Evolutionary conservation across 345 rosid species (phyloP).

Genomic region (Aquilaria sinensis): DNA sequence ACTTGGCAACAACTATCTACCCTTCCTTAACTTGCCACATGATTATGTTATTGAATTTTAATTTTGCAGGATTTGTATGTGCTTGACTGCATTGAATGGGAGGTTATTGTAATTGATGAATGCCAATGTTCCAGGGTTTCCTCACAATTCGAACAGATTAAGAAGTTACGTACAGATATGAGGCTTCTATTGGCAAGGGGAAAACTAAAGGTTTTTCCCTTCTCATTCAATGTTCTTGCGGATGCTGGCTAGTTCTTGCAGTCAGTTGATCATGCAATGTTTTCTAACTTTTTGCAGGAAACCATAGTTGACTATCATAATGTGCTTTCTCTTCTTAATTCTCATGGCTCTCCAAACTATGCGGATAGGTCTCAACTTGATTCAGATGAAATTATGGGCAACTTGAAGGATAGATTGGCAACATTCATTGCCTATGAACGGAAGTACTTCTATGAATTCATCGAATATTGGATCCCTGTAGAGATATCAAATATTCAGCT

Average conservation of each 20-base stretch:
- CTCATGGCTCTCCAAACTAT: slow-evolving; percentile 8
- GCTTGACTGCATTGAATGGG: slow-evolving; percentile 35
- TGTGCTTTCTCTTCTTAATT: slow-evolving; percentile 30
- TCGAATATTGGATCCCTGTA: slow-evolving; percentile 92
- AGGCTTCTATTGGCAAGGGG: slow-evolving; percentile 40
- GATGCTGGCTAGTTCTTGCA: background rate
- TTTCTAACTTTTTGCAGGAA: slow-evolving; percentile 34
- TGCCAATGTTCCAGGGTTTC: slow-evolving; percentile 26
- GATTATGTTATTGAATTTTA: slow-evolving; percentile 5
- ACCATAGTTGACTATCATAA: slow-evolving; percentile 20
- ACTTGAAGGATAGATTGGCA: slow-evolving; percentile 32
- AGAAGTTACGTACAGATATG: slow-evolving; percentile 26
- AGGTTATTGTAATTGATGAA: slow-evolving; percentile 42
- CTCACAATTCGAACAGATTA: slow-evolving; percentile 29
- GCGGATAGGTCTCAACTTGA: slow-evolving; percentile 10
- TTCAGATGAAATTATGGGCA: slow-evolving; percentile 20
- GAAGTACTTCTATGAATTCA: slow-evolving; percentile 46
- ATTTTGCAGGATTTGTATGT: slow-evolving; percentile 39
- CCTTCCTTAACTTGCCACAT: background rate
- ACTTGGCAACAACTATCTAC: no score
- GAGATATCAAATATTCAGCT: slow-evolving; percentile 75
- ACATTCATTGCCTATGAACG: slow-evolving; percentile 28
- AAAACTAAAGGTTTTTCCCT: slow-evolving; percentile 37
- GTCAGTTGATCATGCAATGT: slow-evolving; percentile 4
- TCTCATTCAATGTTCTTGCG: background rate